These are phyloP conservation scores for Spergularia bocconei DNA, from an alignment of 148 eudicot species.

Conservation along the genomic window DNA sequence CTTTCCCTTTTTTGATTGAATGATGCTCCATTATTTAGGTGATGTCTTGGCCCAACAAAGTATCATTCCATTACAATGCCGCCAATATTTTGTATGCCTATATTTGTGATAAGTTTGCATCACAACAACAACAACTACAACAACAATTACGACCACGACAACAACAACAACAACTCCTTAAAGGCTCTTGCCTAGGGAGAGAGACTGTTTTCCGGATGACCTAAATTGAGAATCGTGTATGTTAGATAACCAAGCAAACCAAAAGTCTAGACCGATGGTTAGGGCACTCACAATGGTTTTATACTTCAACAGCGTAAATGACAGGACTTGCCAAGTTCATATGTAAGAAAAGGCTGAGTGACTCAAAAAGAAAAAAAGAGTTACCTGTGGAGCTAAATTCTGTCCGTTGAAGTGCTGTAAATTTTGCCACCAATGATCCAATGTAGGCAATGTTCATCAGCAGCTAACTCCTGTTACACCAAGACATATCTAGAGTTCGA, in stretches of 20 bases:
- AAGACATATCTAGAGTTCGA: neutral
- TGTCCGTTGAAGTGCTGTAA: no score
- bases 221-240: no score
- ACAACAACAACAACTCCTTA: no score
- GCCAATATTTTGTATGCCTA: constrained; percentile 1
- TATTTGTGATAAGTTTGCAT: constrained; percentile 6
- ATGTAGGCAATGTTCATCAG: neutral
- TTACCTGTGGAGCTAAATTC: constrained; percentile 3
- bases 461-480: constrained; percentile 1
- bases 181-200: no score
- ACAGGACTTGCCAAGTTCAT: neutral
- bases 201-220: no score
- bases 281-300: no score
- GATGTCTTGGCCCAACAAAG: constrained; percentile 19
- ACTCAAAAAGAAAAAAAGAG: neutral
- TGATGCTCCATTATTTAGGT: constrained; percentile 31
- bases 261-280: no score
- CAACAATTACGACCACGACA: no score
- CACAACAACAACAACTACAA: neutral
- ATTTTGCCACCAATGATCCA: neutral
- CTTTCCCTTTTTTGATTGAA: constrained; percentile 24
- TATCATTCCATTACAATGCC: constrained; percentile 19
- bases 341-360: neutral
- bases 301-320: no score
- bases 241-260: no score